Evolutionary conservation across 108 stramenopile species (phyloP).

Genomic region (Cyclotella sp.): DNA sequence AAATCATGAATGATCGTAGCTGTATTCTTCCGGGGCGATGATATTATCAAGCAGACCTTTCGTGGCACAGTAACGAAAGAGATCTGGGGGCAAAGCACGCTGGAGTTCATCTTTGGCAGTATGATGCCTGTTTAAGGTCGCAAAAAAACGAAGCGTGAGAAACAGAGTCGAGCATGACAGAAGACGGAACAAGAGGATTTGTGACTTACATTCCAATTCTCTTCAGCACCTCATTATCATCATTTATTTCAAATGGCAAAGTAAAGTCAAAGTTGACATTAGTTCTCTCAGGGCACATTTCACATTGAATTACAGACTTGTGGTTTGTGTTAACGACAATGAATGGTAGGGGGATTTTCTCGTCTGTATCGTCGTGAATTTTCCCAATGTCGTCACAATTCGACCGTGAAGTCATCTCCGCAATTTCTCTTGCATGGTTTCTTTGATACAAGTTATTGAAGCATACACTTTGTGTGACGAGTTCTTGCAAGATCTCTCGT

Average conservation of each 20-base stretch:
- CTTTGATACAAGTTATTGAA: conserved; percentile 81
- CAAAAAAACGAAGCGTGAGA: conserved; percentile 6
- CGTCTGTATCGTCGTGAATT: conserved; percentile 21
- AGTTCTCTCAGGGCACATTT: conserved; percentile 86
- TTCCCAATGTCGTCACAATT: neutral
- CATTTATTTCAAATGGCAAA: conserved; percentile 93
- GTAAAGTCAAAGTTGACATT: conserved; percentile 93
- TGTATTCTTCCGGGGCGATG: neutral
- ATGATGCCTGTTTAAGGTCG: conserved; percentile 55
- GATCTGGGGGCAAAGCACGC: conserved; percentile 65
- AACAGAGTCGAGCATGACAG: neutral
- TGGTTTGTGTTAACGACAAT: conserved; percentile 89
- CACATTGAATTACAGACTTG: conserved; percentile 88
- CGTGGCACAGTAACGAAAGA: conserved; percentile 63
- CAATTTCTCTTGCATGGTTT: conserved; percentile 59
- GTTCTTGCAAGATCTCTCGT: conserved; percentile 75
- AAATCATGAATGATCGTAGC: too few relatives aligned
- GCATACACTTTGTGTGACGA: conserved; percentile 88
- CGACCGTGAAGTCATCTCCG: neutral
- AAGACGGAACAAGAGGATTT: neutral
- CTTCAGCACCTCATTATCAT: conserved; percentile 95
- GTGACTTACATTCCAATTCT: conserved; percentile 81
- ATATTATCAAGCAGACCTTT: conserved; percentile 53
- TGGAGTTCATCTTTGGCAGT: conserved; percentile 52
- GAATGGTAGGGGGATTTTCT: conserved; percentile 90